Evolutionary conservation across 164 flowering plant species (phyloP).

Genomic region (Chimonanthus salicifolius): DNA sequence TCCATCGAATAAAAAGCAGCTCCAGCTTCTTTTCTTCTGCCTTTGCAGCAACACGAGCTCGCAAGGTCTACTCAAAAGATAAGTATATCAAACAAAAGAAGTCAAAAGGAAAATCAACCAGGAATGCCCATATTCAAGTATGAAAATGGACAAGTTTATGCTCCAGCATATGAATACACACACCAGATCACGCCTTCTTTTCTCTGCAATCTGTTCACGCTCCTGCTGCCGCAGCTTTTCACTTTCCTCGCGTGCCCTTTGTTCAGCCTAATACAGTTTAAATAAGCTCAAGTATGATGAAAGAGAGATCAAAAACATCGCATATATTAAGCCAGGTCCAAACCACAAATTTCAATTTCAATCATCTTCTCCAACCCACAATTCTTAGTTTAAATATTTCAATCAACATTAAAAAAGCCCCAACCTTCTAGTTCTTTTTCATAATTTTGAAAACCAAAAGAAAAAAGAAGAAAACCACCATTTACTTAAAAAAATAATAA

Average conservation of each 20-base stretch:
- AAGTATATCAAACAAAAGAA: background rate
- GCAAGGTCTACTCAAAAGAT: slow-evolving; percentile 49
- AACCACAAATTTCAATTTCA: no score
- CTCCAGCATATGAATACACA: slow-evolving; percentile 14
- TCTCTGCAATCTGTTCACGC: slow-evolving; percentile 92
- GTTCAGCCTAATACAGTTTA: slow-evolving; percentile 66
- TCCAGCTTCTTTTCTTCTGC: slow-evolving; percentile 98
- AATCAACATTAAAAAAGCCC: background rate
- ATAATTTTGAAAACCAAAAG: no score
- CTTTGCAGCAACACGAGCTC: slow-evolving; percentile 96
- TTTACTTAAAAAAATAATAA: no score
- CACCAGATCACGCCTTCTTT: slow-evolving; percentile 90
- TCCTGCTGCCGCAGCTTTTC: slow-evolving; percentile 91
- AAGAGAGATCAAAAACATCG: background rate
- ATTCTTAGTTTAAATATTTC: background rate
- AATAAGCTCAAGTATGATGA: background rate
- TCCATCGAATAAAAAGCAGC: slow-evolving; percentile 92
- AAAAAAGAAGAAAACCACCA: no score
- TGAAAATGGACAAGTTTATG: background rate
- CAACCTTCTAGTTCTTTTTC: no score
- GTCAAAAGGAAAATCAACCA: background rate
- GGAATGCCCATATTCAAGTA: background rate
- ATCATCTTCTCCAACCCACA: no score
- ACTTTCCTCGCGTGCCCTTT: slow-evolving; percentile 94
- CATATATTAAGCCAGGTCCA: no score